Evolutionary conservation across 1,139 yeast species (phyloP).

Genomic region (Nakaseomyces glabratus): DNA sequence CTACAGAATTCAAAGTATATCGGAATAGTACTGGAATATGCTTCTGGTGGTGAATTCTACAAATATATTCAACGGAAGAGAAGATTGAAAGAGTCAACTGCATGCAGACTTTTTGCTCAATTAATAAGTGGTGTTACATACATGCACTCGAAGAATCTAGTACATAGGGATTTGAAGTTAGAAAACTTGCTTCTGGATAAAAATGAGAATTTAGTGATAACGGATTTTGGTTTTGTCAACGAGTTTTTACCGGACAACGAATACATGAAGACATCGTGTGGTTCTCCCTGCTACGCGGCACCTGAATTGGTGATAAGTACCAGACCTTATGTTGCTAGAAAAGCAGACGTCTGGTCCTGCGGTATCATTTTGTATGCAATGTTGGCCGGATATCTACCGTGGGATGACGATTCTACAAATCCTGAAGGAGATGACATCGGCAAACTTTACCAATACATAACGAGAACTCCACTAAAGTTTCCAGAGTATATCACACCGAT

Average conservation of each 20-base stretch:
- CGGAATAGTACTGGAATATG: slow-evolving; percentile 92
- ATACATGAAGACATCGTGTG: slow-evolving; percentile 91
- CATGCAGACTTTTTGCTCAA: slow-evolving; percentile 86
- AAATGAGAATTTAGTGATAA: slow-evolving; percentile 60
- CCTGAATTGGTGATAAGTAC: slow-evolving; percentile 90
- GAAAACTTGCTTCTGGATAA: slow-evolving; percentile 62
- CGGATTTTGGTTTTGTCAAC: slow-evolving; percentile 86
- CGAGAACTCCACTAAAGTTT: slow-evolving; percentile 83
- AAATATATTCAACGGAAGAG: slow-evolving; percentile 85
- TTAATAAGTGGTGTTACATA: slow-evolving; percentile 89
- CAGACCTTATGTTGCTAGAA: slow-evolving; percentile 83
- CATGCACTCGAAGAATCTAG: slow-evolving; percentile 57
- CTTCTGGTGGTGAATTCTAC: slow-evolving; percentile 94
- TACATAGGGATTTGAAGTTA: slow-evolving; percentile 67
- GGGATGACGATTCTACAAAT: slow-evolving; percentile 94
- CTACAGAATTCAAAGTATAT: slow-evolving; percentile 90
- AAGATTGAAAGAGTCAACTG: slow-evolving; percentile 74
- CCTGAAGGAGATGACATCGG: slow-evolving; percentile 96
- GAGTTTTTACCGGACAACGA: slow-evolving; percentile 64
- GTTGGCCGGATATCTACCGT: slow-evolving; percentile 95
- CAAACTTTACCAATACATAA: slow-evolving; percentile 81
- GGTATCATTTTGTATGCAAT: slow-evolving; percentile 94
- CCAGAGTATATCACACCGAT: slow-evolving; percentile 90
- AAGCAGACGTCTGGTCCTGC: slow-evolving; percentile 94
- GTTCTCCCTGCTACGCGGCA: slow-evolving; percentile 97